Evolutionary conservation across 2,329 filamentous ascomycete genomes (phyloP).

Genomic region (Ophiostoma fasciatum): DNA sequence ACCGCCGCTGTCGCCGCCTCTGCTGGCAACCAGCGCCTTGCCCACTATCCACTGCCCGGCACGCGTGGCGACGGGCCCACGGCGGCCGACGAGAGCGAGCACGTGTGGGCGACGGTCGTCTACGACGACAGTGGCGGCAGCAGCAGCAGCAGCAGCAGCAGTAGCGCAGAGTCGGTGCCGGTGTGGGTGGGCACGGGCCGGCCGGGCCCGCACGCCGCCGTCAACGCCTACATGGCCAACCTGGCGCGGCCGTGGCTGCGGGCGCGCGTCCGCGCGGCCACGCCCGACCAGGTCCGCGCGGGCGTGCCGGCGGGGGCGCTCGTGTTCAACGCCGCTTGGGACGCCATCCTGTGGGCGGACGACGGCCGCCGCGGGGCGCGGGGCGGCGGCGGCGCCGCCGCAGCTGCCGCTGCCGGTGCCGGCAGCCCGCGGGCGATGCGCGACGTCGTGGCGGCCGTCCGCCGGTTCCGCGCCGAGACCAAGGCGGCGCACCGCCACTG

Average conservation of each 20-base stretch:
- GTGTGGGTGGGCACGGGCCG: constrained; percentile 31
- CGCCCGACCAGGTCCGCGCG: constrained; percentile 32
- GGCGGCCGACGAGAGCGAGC: constrained; percentile 4
- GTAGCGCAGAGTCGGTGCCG: constrained; percentile 12
- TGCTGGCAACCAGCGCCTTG: no score
- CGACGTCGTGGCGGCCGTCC: constrained; percentile 29
- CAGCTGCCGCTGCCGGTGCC: neutral
- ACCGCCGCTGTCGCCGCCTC: no score
- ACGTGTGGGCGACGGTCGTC: constrained; percentile 15
- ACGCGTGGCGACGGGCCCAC: no score
- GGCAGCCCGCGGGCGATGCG: constrained; percentile 18
- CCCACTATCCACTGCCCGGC: constrained; percentile 7
- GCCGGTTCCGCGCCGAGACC: constrained; percentile 22
- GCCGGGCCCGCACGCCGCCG: constrained; percentile 20
- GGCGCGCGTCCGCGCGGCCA: constrained; percentile 27
- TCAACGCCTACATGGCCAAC: constrained; percentile 33
- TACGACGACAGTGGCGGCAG: constrained; percentile 14
- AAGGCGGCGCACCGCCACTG: constrained; percentile 24
- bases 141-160: neutral
- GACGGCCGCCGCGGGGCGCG: neutral
- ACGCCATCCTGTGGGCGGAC: constrained; percentile 25
- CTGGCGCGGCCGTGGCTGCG: constrained; percentile 20
- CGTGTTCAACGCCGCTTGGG: constrained; percentile 39
- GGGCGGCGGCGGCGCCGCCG: constrained; percentile 13
- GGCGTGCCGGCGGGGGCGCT: constrained; percentile 31